Evolutionary conservation across 805 yeast genomes (phyloP), one percentile per base, ranked within the genome.

Genomic region (Candida coleopterorum): DNA sequence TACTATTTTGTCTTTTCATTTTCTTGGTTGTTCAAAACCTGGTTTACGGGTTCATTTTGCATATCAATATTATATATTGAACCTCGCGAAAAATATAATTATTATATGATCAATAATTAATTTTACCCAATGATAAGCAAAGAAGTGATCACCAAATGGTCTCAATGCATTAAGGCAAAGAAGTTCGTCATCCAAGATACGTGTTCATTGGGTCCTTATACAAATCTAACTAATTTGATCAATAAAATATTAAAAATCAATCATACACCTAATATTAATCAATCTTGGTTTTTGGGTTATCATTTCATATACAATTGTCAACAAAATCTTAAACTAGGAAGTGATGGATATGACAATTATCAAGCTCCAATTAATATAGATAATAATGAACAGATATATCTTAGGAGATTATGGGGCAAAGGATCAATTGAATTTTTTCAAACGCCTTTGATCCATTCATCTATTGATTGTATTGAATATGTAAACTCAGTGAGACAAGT

Each of bases 281-380:
- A 20, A 14, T 29, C 39, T 8, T 38, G 41, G 41, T 16, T 15
- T 3, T 47, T 47, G 12, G 93, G 90, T 1, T 79, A 75, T 42
- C 87, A 83, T 41, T 68, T 87, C 35, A 53, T 83, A 1, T 86
- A 70, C 52, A 78, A 78, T 56, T 83, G 81, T 48, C 88, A 86
- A 17, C 48, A 63, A 4, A 67, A 74, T 25, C 32, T 45, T 0
- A 56, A 58, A 3, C 52, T 86, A 14, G 79, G 82, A 2, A 32
- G 46, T 2, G 97, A 88, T 56, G 96, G 96, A 1, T 88, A 86
- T 57, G 94, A 84, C 45, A 69, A 79, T 31, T 76, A 82, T 46
- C 93, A 84, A 50, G 77, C 88, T 0, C 95, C 94, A 0, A 49
- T 56, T 1, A 42, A 40, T 32, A 12, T 16, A 7, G 36, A 30